phyloP scores from a whole-genome alignment of 805 yeast species.

The Saccharomycopsis fermentans region DNA sequence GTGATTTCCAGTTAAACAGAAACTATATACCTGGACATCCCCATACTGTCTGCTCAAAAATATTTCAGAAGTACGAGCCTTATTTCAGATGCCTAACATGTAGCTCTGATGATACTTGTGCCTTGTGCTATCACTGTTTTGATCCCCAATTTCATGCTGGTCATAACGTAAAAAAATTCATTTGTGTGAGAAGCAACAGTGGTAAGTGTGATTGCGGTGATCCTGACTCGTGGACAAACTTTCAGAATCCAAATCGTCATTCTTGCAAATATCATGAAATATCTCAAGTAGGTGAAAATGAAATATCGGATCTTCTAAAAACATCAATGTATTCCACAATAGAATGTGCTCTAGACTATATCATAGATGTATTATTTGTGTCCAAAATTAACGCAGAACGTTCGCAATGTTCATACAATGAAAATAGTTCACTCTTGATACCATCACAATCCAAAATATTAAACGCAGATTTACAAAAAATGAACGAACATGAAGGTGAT shows the following conservation, averaged over 20 bases:
- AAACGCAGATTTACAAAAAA: conserved; percentile 35
- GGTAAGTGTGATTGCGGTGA: conserved; percentile 91
- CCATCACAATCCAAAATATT: conserved; percentile 17
- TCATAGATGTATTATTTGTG: conserved; percentile 49
- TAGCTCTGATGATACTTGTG: conserved; percentile 71
- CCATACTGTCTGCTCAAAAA: conserved; percentile 61
- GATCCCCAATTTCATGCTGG: conserved; percentile 56
- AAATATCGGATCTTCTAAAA: conserved; percentile 36
- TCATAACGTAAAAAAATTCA: conserved; percentile 45
- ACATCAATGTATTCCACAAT: conserved; percentile 32
- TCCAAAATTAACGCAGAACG: conserved; percentile 30
- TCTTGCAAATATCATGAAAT: conserved; percentile 22
- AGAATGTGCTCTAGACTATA: conserved; percentile 43
- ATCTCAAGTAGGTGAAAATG: conserved; percentile 23
- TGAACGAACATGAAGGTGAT: conserved; percentile 26
- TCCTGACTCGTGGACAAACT: conserved; percentile 61
- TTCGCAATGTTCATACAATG: conserved; percentile 22
- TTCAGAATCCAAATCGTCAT: conserved; percentile 22
- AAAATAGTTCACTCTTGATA: conserved; percentile 24
- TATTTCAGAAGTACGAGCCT: conserved; percentile 50
- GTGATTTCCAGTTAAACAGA: conserved; percentile 10
- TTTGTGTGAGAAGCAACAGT: conserved; percentile 22
- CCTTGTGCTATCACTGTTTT: conserved; percentile 64
- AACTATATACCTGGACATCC: conserved; percentile 30
- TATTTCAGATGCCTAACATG: conserved; percentile 69